Conservation (phyloP, 345 rosid genomes). For the Lumnitzera racemosa region DNA sequence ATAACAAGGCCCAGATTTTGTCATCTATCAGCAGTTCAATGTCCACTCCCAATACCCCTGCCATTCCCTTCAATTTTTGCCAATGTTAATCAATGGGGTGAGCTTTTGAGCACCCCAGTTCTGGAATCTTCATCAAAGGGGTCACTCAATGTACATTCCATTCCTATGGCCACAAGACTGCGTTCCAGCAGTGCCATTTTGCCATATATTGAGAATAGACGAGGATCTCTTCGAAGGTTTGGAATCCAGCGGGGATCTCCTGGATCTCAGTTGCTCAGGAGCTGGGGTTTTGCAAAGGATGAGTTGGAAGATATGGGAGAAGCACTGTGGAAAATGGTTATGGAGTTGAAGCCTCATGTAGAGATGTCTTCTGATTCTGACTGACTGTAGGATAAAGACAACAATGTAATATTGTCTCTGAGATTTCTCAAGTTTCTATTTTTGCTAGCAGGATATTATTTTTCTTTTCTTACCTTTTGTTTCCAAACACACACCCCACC, state of each 20-base stretch:
- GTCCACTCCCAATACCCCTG: conserved; percentile 87
- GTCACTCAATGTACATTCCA: conserved; percentile 65
- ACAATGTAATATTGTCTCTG: no score
- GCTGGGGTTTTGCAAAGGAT: conserved; percentile 84
- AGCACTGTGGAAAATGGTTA: conserved; percentile 55
- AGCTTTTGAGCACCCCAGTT: conserved; percentile 51
- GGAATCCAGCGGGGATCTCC: conserved; percentile 59
- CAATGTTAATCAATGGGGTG: conserved; percentile 54
- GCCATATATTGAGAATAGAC: conserved; percentile 60
- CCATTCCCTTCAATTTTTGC: conserved; percentile 89
- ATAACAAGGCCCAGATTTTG: conserved; percentile 46
- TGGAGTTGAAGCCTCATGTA: conserved; percentile 31
- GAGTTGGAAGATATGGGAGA: conserved; percentile 74
- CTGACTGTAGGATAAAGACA: conserved; percentile 12
- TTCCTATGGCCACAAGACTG: conserved; percentile 67
- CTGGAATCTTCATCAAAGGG: conserved; percentile 40
- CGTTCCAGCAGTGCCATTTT: conserved; percentile 59
- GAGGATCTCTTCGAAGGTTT: conserved; percentile 42
- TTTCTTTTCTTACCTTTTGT: no score
- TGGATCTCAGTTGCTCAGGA: conserved; percentile 54
- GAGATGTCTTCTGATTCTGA: conserved; percentile 60
- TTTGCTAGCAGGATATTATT: no score
- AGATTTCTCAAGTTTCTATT: no score
- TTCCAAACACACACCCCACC: no score
- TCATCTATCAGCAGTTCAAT: conserved; percentile 56